phyloP scores from a whole-genome alignment of 192 early-diverging fungal genomes.

The Rhizoclosmatium globosum region DNA sequence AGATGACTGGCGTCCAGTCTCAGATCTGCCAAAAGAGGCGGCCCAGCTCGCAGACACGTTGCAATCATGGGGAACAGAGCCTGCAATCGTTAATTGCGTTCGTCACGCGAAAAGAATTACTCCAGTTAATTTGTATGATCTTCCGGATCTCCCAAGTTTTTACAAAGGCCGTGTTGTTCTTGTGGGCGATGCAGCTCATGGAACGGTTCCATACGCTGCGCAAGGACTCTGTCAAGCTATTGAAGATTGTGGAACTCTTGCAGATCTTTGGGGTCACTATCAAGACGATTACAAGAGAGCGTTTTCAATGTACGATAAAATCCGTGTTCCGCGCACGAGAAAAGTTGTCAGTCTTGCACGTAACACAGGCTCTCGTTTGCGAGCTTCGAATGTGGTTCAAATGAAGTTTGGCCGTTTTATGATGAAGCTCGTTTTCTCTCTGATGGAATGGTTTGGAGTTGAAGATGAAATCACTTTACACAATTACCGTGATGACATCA shows the following conservation, averaged over 20 bases:
- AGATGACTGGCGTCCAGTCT: conserved; percentile 1
- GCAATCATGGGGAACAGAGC: background rate
- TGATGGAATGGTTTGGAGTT: background rate
- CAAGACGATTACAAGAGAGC: background rate
- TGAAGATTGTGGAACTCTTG: conserved; percentile 8
- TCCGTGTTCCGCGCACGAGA: background rate
- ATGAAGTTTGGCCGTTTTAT: conserved; percentile 4
- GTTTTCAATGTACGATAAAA: conserved; percentile 5
- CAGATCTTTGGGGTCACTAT: background rate
- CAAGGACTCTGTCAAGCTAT: conserved; percentile 5
- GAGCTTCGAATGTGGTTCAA: background rate
- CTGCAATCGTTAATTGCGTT: background rate
- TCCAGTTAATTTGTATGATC: conserved; percentile 17
- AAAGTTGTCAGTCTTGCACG: background rate
- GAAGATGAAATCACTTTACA: background rate
- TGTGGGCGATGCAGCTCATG: conserved; percentile 15
- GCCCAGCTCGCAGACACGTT: background rate
- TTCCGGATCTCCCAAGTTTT: conserved; percentile 10
- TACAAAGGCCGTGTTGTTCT: background rate
- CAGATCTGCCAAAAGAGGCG: conserved; percentile 1
- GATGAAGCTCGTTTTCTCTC: background rate
- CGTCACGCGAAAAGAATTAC: background rate
- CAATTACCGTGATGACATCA: background rate
- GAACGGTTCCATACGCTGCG: background rate
- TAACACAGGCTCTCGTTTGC: background rate